Evolutionary conservation across 805 yeast species (phyloP).

Genomic region (Yarrowia sp.): DNA sequence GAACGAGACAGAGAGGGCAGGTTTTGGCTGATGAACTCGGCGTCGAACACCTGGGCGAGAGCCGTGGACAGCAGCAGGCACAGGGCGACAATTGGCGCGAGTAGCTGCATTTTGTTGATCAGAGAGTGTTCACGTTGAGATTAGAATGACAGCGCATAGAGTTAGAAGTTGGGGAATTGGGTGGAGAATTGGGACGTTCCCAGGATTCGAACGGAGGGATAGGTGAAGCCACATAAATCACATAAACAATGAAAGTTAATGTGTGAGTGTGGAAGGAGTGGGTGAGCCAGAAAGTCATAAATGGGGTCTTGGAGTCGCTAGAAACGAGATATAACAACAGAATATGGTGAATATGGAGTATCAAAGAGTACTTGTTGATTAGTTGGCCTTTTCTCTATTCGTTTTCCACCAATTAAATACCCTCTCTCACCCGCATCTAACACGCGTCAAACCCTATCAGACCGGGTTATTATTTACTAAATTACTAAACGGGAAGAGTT

Average conservation of each 20-base stretch:
- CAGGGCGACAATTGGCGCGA: slow-evolving; percentile 36
- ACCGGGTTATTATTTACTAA: slow-evolving; percentile 22
- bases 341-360: no score
- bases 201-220: slow-evolving; percentile 4
- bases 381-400: no score
- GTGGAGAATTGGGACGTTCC: no score
- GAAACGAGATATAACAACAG: no score
- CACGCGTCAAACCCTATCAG: slow-evolving; percentile 31
- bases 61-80: slow-evolving; percentile 28
- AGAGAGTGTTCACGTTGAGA: slow-evolving; percentile 9
- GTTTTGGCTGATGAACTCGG: slow-evolving; percentile 30
- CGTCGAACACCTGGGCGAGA: slow-evolving; percentile 18
- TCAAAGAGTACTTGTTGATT: no score
- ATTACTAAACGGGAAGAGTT: slow-evolving; percentile 21
- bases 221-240: no score
- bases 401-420: neutral
- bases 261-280: no score
- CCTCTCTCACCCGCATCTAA: neutral
- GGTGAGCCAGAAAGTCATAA: no score
- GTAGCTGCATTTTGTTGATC: slow-evolving; percentile 31
- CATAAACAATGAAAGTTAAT: no score
- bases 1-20: slow-evolving; percentile 31
- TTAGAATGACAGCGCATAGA: slow-evolving; percentile 29
- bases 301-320: no score
- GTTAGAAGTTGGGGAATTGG: no score